Evolutionary conservation across 2,329 filamentous ascomycete genomes (phyloP).

Genomic region (Sarocladiaceae sp.): DNA sequence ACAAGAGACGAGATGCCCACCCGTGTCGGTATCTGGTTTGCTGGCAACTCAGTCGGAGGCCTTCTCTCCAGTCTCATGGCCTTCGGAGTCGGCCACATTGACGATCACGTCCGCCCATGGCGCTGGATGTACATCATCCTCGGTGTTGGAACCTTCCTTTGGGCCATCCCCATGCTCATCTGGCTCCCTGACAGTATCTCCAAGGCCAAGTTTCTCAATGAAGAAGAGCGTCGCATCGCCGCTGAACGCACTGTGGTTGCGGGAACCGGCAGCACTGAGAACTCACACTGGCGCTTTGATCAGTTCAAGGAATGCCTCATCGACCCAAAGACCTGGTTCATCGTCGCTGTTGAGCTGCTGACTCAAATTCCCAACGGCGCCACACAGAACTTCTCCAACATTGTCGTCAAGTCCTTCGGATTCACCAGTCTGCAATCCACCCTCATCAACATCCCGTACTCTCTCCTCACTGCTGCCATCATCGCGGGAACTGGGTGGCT

Average conservation of each 20-base stretch:
- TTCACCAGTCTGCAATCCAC: slow-evolving; percentile 48
- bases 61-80: slow-evolving; percentile 43
- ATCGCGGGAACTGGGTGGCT: slow-evolving; percentile 45
- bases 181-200: slow-evolving; percentile 48
- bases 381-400: slow-evolving; percentile 52
- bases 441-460: slow-evolving; percentile 54
- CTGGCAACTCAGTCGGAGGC: slow-evolving; percentile 43
- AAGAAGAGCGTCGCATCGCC: slow-evolving; percentile 44
- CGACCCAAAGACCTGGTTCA: slow-evolving; percentile 56
- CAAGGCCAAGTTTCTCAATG: slow-evolving; percentile 49
- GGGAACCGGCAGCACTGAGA: slow-evolving; percentile 45
- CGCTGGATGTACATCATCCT: slow-evolving; percentile 53
- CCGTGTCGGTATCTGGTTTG: slow-evolving; percentile 50
- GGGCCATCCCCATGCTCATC: slow-evolving; percentile 40
- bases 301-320: slow-evolving; percentile 47
- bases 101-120: slow-evolving; percentile 41
- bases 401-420: slow-evolving; percentile 49
- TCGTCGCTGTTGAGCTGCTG: slow-evolving; percentile 45
- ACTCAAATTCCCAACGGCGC: slow-evolving; percentile 58
- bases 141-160: slow-evolving; percentile 43
- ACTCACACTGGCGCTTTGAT: slow-evolving; percentile 40
- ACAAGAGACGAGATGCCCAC: slow-evolving; percentile 49
- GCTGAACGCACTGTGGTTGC: slow-evolving; percentile 39
- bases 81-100: slow-evolving; percentile 50
- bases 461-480: slow-evolving; percentile 39